Percentiles rank a stretch among this genome's conserved stretches.
phyloP scores from a whole-genome alignment of 345 rosid genomes.

The Murraya paniculata region DNA sequence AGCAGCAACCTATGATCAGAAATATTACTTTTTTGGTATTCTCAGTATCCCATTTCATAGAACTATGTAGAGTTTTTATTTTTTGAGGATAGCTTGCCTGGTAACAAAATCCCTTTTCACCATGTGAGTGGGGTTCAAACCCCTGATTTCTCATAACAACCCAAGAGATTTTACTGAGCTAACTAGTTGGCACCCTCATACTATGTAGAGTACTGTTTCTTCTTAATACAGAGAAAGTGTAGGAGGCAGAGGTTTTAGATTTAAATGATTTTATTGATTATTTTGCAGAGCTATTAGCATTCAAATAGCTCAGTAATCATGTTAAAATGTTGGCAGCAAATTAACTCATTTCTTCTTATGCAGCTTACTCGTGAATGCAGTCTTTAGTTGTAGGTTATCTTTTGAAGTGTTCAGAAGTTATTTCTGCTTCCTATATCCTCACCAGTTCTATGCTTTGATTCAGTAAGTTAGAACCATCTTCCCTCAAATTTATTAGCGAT shows the following conservation, averaged over 20 bases:
- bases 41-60: neutral
- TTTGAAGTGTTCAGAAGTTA: neutral
- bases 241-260: neutral
- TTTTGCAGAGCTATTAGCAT: neutral
- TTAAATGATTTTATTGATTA: neutral
- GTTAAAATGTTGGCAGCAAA: neutral
- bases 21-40: neutral
- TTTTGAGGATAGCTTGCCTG: too few species aligned
- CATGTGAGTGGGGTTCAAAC: too few species aligned
- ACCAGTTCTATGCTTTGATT: neutral
- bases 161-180: too few species aligned
- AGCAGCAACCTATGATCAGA: neutral
- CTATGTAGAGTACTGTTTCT: neutral
- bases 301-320: neutral
- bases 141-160: too few species aligned
- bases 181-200: neutral
- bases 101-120: too few species aligned
- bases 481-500: neutral
- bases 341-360: neutral
- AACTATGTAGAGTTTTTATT: too few species aligned
- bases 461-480: neutral
- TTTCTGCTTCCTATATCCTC: neutral
- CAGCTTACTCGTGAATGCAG: neutral
- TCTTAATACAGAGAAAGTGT: neutral
- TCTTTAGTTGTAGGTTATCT: neutral